These are phyloP conservation scores for Mycena albidolilacea DNA, from an alignment of 768 basidiomycete genomes.

Conservation along the genomic window DNA sequence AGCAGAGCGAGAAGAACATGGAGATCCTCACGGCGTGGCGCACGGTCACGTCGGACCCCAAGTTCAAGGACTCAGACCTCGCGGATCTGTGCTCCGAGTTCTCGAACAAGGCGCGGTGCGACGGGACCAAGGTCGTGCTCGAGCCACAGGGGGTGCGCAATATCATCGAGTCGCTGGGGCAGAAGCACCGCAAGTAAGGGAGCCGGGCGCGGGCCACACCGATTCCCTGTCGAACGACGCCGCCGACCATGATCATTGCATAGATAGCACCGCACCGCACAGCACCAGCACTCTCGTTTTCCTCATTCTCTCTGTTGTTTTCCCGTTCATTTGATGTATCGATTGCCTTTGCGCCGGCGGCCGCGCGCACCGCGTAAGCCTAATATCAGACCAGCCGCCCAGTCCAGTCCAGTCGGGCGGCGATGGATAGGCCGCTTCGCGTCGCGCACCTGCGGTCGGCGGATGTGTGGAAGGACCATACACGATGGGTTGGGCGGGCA, in stretches of 20 bases:
- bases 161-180: slow-evolving; percentile 60
- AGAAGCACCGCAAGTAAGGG: slow-evolving; percentile 37
- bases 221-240: not conserved
- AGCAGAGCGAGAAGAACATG: slow-evolving; percentile 79
- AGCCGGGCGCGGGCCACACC: not conserved
- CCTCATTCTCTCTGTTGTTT: not conserved
- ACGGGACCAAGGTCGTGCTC: slow-evolving; percentile 87
- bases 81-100: slow-evolving; percentile 86
- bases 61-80: slow-evolving; percentile 87
- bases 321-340: slow-evolving; percentile 29
- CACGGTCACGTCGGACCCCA: slow-evolving; percentile 79
- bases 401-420: not conserved
- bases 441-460: not conserved
- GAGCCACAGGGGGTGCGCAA: slow-evolving; percentile 67
- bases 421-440: not conserved
- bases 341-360: slow-evolving; percentile 23
- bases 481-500: not conserved
- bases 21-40: slow-evolving; percentile 87
- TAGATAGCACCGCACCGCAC: slow-evolving; percentile 16
- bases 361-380: slow-evolving; percentile 5
- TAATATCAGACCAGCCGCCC: slow-evolving; percentile 2
- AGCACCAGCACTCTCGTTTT: not conserved
- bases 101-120: slow-evolving; percentile 85
- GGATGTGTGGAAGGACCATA: not conserved
- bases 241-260: slow-evolving; percentile 11